Conservation (phyloP, 164 flowering plant genomes). For the Taxillus chinensis region DNA sequence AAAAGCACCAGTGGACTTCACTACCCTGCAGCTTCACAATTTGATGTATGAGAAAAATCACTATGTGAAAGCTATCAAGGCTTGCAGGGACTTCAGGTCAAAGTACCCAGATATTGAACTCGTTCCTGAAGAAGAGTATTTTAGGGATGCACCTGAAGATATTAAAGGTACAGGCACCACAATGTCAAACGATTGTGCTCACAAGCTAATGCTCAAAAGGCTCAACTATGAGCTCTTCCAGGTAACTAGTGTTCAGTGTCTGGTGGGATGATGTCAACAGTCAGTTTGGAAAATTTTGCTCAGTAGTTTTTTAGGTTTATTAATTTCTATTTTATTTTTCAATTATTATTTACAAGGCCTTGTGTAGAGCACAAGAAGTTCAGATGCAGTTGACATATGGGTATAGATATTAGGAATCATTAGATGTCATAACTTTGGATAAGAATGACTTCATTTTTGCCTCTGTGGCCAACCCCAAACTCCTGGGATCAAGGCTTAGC, state of each 20-base stretch:
- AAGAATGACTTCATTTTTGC: no score
- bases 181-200: constrained; percentile 48
- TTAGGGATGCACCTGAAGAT: constrained; percentile 63
- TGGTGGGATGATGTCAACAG: not conserved
- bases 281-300: no score
- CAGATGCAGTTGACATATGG: no score
- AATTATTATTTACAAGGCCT: no score
- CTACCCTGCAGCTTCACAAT: constrained; percentile 90
- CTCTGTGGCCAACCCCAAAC: no score
- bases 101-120: constrained; percentile 92
- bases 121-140: constrained; percentile 77
- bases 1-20: constrained; percentile 90
- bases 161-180: constrained; percentile 37
- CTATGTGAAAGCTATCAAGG: constrained; percentile 87
- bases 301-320: no score
- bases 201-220: constrained; percentile 80
- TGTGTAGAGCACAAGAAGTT: no score
- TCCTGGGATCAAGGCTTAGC: no score
- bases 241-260: constrained; percentile 26
- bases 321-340: no score
- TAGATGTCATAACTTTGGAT: no score
- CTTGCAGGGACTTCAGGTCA: constrained; percentile 91
- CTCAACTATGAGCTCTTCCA: constrained; percentile 84
- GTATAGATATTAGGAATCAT: no score
- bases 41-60: constrained; percentile 95